Evolutionary conservation across 257 asterid genomes (phyloP), one percentile per base, ranked within the genome.

Genomic region (Perilla frutescens): DNA sequence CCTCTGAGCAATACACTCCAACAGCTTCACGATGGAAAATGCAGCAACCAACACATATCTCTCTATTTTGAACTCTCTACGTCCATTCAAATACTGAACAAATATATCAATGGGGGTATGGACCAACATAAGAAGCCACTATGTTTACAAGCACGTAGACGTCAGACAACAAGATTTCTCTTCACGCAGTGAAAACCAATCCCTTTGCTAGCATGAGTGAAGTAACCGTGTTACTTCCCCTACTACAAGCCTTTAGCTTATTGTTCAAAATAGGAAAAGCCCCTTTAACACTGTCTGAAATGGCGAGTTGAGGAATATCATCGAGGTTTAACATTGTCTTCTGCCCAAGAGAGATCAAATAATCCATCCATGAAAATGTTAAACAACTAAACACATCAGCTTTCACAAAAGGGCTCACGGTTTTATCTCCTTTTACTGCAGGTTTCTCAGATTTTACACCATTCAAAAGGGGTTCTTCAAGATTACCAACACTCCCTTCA

Each of bases 301-400:
- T 14, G 29, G 66, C 80, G 32, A 93, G 91, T 74, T 89, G 96
- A 84, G 97, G 98, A 64, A 93, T 85, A 81, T 93, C 98, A 83
- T 91, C 94, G 9, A 91, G 91, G 92, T 89, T 81, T 81, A 93
- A 63, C 0, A 85, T 80, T 78, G 73, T 93, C 71, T 83, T 91
- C 80, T 83, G 76, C 37, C 97, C 98, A 56, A 71, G 82, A 63
- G 96, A 79, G 61, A 93, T 77, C 49, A 93, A 78, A 71, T 96
- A 83, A 54, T 85, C 58, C 81, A 89, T 80, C 98, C 98, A 91
- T 45, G 96, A 82, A 84, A 91, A 93, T 39, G 88, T 76, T 49
- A 91, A 79, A 45, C 83, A 75, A 66, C 93, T 89, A 15, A 81
- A 81, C 20, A 87, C 8, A 59, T 81, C 87, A 62, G 96, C 95